A percentile compares a stretch with the other conserved stretches of the same genome.
These are phyloP conservation scores for Coemansia sp. DNA, from an alignment of 192 early-diverging fungal species.

Conservation along the genomic window DNA sequence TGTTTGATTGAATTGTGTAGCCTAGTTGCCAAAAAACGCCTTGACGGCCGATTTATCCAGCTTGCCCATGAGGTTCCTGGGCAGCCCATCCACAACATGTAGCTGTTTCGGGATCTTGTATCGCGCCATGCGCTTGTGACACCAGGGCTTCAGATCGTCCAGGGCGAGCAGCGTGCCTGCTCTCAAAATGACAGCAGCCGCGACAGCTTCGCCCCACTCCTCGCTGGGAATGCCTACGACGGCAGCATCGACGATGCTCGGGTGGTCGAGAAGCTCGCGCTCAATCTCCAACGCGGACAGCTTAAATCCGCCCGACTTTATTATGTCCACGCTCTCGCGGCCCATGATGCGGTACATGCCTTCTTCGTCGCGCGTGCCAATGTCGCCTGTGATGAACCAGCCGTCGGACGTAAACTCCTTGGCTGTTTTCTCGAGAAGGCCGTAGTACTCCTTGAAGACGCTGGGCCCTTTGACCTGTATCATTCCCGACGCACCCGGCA, in stretches of 20 bases:
- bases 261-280: slow-evolving; percentile 64
- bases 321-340: slow-evolving; percentile 76
- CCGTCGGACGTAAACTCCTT: slow-evolving; percentile 68
- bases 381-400: slow-evolving; percentile 83
- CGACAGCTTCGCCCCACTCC: slow-evolving; percentile 75
- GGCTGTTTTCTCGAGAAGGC: slow-evolving; percentile 62
- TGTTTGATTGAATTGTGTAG: background rate
- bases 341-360: slow-evolving; percentile 73
- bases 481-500: slow-evolving; percentile 57
- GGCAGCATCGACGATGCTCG: slow-evolving; percentile 62
- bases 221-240: slow-evolving; percentile 69
- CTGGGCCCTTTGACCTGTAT: slow-evolving; percentile 69
- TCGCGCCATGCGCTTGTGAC: slow-evolving; percentile 61
- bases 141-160: slow-evolving; percentile 42
- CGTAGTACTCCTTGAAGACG: slow-evolving; percentile 77
- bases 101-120: slow-evolving; percentile 72
- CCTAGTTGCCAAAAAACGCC: slow-evolving; percentile 42
- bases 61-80: slow-evolving; percentile 86
- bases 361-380: slow-evolving; percentile 55
- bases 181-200: slow-evolving; percentile 59
- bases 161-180: slow-evolving; percentile 18
- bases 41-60: slow-evolving; percentile 76
- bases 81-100: slow-evolving; percentile 55
- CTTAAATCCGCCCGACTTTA: slow-evolving; percentile 88
- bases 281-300: slow-evolving; percentile 82